A percentile compares a stretch with the other conserved stretches of the same genome.
phyloP scores from a whole-genome alignment of 164 flowering plant species.

The Taxillus chinensis region DNA sequence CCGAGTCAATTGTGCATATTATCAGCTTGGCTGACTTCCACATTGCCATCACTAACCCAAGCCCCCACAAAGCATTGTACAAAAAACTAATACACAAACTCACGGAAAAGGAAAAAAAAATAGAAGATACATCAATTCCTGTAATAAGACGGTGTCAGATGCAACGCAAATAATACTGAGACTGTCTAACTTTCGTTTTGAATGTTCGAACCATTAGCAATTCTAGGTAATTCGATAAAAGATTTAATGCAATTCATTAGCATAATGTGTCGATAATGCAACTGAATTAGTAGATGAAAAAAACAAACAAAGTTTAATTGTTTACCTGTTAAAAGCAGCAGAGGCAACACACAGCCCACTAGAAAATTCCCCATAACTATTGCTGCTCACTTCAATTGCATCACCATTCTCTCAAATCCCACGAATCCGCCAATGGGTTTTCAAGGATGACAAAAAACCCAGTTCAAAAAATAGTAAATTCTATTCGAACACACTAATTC shows the following conservation, averaged over 20 bases:
- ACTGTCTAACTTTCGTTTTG: too few relatives aligned
- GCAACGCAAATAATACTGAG: too few relatives aligned
- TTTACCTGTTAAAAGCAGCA: conserved; percentile 5
- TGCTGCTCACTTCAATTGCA: background rate
- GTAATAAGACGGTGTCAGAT: too few relatives aligned
- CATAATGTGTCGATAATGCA: background rate
- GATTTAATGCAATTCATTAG: background rate
- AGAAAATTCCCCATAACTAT: background rate
- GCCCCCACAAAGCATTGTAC: too few relatives aligned
- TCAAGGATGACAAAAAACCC: background rate
- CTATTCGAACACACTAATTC: background rate
- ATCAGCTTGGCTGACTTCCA: too few relatives aligned
- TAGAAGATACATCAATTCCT: too few relatives aligned
- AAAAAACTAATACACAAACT: too few relatives aligned
- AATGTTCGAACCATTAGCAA: background rate
- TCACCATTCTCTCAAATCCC: background rate
- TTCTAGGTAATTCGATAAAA: background rate
- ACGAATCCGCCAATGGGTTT: background rate
- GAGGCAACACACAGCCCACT: conserved; percentile 1
- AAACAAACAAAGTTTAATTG: background rate
- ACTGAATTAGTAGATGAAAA: background rate
- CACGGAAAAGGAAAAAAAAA: too few relatives aligned
- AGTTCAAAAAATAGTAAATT: background rate
- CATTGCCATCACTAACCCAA: too few relatives aligned
- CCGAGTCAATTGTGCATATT: too few relatives aligned